Evolutionary conservation across 805 yeast species (phyloP).

Genomic region (Zygotorulaspora chibaensis): DNA sequence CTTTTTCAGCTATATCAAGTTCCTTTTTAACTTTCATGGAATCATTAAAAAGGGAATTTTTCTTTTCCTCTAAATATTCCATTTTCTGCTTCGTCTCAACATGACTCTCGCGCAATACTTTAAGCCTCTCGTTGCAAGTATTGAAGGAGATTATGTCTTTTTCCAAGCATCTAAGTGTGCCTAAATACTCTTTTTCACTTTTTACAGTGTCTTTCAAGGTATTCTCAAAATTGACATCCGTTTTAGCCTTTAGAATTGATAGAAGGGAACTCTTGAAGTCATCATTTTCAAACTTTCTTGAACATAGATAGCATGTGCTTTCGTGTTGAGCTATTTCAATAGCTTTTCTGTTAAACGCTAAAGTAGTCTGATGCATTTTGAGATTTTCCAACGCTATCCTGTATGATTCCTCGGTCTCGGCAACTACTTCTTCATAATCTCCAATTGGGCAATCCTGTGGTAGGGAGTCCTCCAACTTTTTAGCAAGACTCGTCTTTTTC

Average conservation of each 20-base stretch:
- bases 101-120: conserved; percentile 13
- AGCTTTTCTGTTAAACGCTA: conserved; percentile 67
- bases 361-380: conserved; percentile 65
- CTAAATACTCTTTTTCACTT: conserved; percentile 33
- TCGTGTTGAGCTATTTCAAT: conserved; percentile 53
- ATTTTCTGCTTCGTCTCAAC: conserved; percentile 2
- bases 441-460: conserved; percentile 43
- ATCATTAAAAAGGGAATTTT: conserved; percentile 29
- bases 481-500: conserved; percentile 12
- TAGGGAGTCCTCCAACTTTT: conserved; percentile 28
- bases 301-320: conserved; percentile 68
- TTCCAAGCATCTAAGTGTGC: conserved; percentile 18
- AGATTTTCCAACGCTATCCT: conserved; percentile 57
- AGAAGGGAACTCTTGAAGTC: conserved; percentile 27
- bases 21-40: conserved; percentile 21
- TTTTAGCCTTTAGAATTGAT: conserved; percentile 29
- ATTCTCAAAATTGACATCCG: conserved; percentile 33
- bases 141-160: conserved; percentile 21
- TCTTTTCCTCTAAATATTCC: conserved; percentile 17
- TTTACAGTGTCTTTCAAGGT: conserved; percentile 34
- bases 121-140: conserved; percentile 8
- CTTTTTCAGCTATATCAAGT: conserved; percentile 18
- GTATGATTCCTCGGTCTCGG: conserved; percentile 58
- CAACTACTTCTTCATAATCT: conserved; percentile 47
- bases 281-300: conserved; percentile 52